Evolutionary conservation across 1,284 basidiomycete species (phyloP), one percentile per base, ranked within the genome.

Genomic region (Farysia itapuensis): DNA sequence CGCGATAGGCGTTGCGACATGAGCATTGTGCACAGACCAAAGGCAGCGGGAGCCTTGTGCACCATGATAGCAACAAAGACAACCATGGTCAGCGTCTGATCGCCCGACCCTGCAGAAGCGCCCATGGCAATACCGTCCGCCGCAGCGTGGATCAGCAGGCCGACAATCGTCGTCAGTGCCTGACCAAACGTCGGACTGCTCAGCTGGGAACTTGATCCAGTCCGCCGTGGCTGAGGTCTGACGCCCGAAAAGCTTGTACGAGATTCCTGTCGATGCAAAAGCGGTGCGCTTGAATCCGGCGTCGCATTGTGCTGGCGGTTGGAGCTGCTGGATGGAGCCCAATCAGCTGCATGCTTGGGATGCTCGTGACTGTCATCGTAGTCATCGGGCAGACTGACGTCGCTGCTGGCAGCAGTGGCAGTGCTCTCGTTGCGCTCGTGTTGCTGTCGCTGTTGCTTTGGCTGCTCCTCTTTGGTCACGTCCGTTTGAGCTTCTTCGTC

Each of bases 51-150:
- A n/a, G 72, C 72, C 38, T 75, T 75, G 63, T 75, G 73, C 16
- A 75, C 58, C 59, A 74, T 67, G 40, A 75, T 71, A 24, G 73
- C 73, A 5, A 72, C 32, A 18, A 71, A 53, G 5, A 75, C 72
- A 21, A 75, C 57, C 35, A 72, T 47, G 18, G 66, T 70, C 33
- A 74, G 48, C 29, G 61, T 61, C 26, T 51, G 34, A 28, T 73
- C 66, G 18, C 41, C 38, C 28, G 58, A 66, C 25, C 50, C 58
- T 5, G 66, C 54, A 11, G 56, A 59, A 2, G 73, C 70, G 9
- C 73, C 73, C 67, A 75, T 69, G 4, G 73, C 73, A 11, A 75
- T 70, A 1, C 73, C 73, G 26, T 75, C 73, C 2, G 72, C 70
- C 2, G 54, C 47, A 3, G 72, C 72, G 36, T 75, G 73, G 38